Base-by-base conservation (phyloP, 2,329 filamentous ascomycete genomes). In the Talaromyces sp. region DNA sequence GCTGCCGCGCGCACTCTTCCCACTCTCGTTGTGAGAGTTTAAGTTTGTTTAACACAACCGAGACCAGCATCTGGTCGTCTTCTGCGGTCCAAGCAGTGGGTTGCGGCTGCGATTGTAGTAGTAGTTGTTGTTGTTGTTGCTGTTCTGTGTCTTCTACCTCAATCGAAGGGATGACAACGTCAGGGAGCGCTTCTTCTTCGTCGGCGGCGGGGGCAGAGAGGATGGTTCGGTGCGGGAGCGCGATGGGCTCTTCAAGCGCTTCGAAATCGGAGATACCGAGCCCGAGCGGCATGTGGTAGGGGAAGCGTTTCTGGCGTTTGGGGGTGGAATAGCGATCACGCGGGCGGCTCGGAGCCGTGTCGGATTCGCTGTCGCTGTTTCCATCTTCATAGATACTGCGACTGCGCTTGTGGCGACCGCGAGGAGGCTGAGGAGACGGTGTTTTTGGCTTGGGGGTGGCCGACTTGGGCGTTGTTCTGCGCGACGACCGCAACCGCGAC, bases 31-130 rank as follows among this genome's bases (percentile, higher is more conserved):
- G 71, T 29, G 77, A 77, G 5, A 80, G 71, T 29, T 73, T 71
- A 29, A 80, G 70, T 58, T 78, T 79, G 35, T 76, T 73, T 1
- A 80, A 73, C 9, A 80, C 77, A 4, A 78, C 64, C 53, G 77
- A 71, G 31, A 80, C 71, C 32, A 81, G 70, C 11, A 69, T 68
- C 50, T 73, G 69, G 60, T 80, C 78, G 63, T 80, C 77, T 38
- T 75, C 73, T 4, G 70, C 64, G 7, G 73, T 70, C 77, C 77
- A 80, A 17, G 63, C 68, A 59, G 60, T 59, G 24, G 49, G 43
- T 14, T 19, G 43, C 19, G 24, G 43, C 19, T 46, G 41, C 9
- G 56, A n/a, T 5, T 50, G 41, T 19, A 53, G 43, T 3, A 54
- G 41, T 58, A 17, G 43, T n/a, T 46, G 43, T n/a, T 46, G 41